Conservation (phyloP, 1,284 basidiomycete species). For the Xerocomus minutiporus region DNA sequence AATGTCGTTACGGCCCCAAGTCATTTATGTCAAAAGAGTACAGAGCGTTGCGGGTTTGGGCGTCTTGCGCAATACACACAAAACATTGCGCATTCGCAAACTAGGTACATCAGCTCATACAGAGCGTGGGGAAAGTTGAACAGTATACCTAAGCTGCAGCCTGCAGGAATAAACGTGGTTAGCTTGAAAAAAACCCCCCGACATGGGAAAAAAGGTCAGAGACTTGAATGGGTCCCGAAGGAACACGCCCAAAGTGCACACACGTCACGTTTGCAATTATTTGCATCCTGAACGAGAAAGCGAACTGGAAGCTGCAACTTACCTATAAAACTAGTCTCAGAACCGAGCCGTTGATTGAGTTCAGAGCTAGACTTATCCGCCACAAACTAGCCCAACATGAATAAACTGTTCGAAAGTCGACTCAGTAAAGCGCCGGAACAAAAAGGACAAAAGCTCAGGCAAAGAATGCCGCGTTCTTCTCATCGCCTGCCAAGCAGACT, state of each 20-base stretch:
- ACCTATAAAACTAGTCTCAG: constrained; percentile 7
- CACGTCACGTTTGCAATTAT: constrained; percentile 55
- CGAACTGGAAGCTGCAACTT: constrained; percentile 13
- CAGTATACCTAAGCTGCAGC: background rate
- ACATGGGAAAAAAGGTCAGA: constrained; percentile 42
- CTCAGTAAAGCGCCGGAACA: constrained; percentile 7
- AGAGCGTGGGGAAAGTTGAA: background rate
- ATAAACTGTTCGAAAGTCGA: background rate
- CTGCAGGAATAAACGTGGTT: constrained; percentile 12
- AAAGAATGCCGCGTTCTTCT: constrained; percentile 46
- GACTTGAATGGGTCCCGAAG: constrained; percentile 76
- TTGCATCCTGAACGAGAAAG: constrained; percentile 41
- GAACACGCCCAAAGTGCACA: constrained; percentile 54
- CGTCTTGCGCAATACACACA: background rate
- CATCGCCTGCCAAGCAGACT: constrained; percentile 39
- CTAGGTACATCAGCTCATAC: constrained; percentile 17
- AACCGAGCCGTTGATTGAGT: background rate
- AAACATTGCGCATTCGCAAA: constrained; percentile 7
- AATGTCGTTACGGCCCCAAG: background rate
- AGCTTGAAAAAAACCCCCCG: constrained; percentile 7
- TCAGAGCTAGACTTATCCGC: background rate
- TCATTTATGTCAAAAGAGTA: constrained; percentile 6
- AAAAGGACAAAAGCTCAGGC: constrained; percentile 33
- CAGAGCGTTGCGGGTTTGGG: background rate
- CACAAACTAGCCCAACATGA: background rate